These are phyloP conservation scores for Pleurotus tuber-regium DNA, from an alignment of 768 basidiomycete species.

Conservation along the genomic window DNA sequence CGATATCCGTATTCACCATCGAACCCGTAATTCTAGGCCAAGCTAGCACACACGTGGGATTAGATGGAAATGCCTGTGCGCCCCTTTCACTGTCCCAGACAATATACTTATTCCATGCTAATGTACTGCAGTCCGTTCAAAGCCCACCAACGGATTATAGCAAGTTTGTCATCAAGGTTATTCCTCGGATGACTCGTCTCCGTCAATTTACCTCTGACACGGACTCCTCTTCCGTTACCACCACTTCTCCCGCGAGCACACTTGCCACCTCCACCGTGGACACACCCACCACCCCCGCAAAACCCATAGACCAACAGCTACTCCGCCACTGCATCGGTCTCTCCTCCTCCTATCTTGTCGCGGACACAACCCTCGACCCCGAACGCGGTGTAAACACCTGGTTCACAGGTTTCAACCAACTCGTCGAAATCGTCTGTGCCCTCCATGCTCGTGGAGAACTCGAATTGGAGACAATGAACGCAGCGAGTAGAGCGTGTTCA, in stretches of 20 bases:
- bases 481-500: constrained; percentile 67
- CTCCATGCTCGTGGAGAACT: constrained; percentile 66
- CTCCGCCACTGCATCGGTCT: constrained; percentile 66
- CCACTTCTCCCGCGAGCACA: constrained; percentile 13
- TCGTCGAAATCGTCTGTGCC: constrained; percentile 73
- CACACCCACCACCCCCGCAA: constrained; percentile 24
- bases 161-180: constrained; percentile 52
- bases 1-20: background rate
- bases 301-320: constrained; percentile 54
- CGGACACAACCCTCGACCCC: constrained; percentile 66
- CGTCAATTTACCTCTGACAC: constrained; percentile 18
- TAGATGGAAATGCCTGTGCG: constrained; percentile 11
- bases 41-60: background rate
- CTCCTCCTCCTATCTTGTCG: constrained; percentile 75
- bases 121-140: constrained; percentile 21
- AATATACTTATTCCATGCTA: too few relatives aligned
- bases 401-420: constrained; percentile 62
- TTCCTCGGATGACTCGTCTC: constrained; percentile 49
- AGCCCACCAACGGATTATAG: constrained; percentile 56
- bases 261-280: constrained; percentile 11
- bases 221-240: background rate
- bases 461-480: constrained; percentile 74
- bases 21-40: constrained; percentile 1
- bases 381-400: constrained; percentile 58
- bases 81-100: too few relatives aligned